Conservation (phyloP, 345 rosid species). For the Salix brachista region DNA sequence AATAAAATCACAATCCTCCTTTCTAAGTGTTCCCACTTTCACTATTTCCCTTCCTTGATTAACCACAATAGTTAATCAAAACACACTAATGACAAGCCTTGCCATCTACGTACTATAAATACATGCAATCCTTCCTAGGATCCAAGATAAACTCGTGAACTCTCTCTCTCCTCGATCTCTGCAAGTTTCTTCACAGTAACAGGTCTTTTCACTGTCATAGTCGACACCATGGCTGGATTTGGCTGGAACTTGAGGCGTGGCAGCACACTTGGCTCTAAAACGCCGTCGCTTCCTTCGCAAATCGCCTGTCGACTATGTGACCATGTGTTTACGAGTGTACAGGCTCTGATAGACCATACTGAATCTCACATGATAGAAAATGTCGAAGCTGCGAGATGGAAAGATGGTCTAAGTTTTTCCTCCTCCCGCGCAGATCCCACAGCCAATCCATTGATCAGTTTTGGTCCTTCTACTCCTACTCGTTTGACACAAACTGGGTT, state of each 20-base stretch:
- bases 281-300: background rate
- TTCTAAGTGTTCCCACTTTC: conserved; percentile 4
- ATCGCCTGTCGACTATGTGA: conserved; percentile 38
- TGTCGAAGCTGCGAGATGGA: background rate
- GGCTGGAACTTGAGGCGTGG: conserved; percentile 19
- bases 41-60: background rate
- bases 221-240: conserved; percentile 14
- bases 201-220: background rate
- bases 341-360: conserved; percentile 26
- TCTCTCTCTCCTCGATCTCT: background rate
- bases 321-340: conserved; percentile 19
- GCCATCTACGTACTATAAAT: background rate
- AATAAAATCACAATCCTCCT: background rate
- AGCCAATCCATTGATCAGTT: background rate
- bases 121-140: background rate
- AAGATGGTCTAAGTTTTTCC: background rate
- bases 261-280: background rate
- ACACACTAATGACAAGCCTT: background rate
- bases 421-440: background rate
- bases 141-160: background rate
- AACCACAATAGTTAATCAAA: background rate
- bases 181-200: background rate
- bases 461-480: background rate
- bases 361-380: conserved; percentile 15
- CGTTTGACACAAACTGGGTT: background rate